Conservation (phyloP, 2,329 filamentous ascomycete genomes). For the Chaetomium olivaceum region DNA sequence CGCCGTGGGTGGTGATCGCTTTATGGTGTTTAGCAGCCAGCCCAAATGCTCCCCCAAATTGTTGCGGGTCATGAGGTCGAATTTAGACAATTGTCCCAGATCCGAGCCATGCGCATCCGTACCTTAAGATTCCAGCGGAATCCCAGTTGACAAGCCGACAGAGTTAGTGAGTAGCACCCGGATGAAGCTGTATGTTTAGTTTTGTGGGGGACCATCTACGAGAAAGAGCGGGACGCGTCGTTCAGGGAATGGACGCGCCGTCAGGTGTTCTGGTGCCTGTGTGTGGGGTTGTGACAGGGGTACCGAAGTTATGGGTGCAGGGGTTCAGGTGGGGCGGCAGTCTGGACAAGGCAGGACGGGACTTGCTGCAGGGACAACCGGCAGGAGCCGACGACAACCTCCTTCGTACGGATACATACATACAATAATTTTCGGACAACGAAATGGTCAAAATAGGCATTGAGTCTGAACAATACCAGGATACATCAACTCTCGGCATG, state of each 20-base stretch:
- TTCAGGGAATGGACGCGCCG: conserved; percentile 24
- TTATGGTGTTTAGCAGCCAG: conserved; percentile 56
- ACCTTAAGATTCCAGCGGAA: conserved; percentile 9
- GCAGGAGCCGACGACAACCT: not conserved
- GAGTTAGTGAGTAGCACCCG: conserved; percentile 1
- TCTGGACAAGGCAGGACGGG: not conserved
- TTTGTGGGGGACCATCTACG: conserved; percentile 19
- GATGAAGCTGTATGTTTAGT: conserved; percentile 20
- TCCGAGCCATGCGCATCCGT: conserved; percentile 32
- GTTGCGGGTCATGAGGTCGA: conserved; percentile 62
- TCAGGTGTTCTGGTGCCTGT: conserved; percentile 23
- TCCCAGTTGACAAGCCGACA: not conserved
- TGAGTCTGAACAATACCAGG: not conserved
- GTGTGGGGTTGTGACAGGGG: not conserved
- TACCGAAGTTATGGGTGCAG: not conserved
- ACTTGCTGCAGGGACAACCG: not conserved
- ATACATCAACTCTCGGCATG: not conserved
- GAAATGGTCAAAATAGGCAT: not conserved
- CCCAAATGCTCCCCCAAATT: conserved; percentile 59
- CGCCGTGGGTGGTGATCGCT: conserved; percentile 42
- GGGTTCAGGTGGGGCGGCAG: not conserved
- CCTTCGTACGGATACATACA: no score
- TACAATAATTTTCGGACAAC: not conserved
- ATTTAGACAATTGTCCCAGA: conserved; percentile 40
- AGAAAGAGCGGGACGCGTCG: conserved; percentile 23